Conservation (phyloP, 2,329 filamentous ascomycete species). For the Pseudogymnoascus sp. region DNA sequence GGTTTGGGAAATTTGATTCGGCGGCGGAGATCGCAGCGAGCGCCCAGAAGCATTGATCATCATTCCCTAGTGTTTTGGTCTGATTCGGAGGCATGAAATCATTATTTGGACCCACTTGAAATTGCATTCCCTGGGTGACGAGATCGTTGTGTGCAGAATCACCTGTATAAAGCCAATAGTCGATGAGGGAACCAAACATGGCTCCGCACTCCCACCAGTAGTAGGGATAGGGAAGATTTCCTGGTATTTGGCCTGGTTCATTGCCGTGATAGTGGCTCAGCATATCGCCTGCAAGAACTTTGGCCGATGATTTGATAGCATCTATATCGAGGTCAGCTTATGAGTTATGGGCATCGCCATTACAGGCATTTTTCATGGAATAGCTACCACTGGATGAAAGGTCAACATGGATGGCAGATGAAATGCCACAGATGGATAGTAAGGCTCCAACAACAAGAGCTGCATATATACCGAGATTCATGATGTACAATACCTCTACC, state of each 20-base stretch:
- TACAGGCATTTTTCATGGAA: not conserved
- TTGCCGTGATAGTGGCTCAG: constrained; percentile 49
- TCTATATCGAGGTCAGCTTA: constrained; percentile 20
- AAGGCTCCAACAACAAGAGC: not conserved
- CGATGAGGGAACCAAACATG: constrained; percentile 65
- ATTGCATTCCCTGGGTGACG: constrained; percentile 61
- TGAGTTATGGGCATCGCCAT: not conserved
- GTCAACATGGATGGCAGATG: not conserved
- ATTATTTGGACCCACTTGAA: constrained; percentile 64
- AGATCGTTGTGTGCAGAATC: constrained; percentile 66
- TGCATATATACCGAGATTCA: not conserved
- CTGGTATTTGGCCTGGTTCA: constrained; percentile 43
- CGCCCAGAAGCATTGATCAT: constrained; percentile 71
- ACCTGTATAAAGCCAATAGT: constrained; percentile 81
- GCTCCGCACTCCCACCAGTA: constrained; percentile 66
- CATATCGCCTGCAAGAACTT: constrained; percentile 40
- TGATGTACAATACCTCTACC: not conserved
- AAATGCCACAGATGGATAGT: not conserved
- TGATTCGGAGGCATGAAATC: constrained; percentile 76
- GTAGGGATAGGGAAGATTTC: constrained; percentile 47
- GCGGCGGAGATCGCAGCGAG: constrained; percentile 65
- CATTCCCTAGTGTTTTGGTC: constrained; percentile 63
- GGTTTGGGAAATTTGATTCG: constrained; percentile 58
- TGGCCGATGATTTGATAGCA: constrained; percentile 30
- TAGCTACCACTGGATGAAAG: constrained; percentile 6